These are phyloP conservation scores for Trichophaea hybrida DNA, from an alignment of 2,329 filamentous ascomycete genomes.

Conservation along the genomic window DNA sequence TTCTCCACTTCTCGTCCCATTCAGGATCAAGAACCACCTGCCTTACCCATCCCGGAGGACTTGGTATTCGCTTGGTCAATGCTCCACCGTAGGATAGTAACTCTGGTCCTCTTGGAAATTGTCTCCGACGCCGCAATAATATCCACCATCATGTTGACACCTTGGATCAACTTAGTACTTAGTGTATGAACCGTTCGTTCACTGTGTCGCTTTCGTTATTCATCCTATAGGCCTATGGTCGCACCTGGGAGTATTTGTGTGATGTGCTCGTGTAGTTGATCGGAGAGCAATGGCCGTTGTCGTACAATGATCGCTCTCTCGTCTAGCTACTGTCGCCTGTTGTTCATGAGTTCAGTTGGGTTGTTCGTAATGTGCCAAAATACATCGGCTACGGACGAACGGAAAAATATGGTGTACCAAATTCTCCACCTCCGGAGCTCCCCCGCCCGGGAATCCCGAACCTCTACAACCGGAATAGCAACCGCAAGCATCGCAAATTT, in stretches of 20 bases:
- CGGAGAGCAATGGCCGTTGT: too few species aligned
- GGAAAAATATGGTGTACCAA: neutral
- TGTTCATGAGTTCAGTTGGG: neutral
- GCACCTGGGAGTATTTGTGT: neutral
- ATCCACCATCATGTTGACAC: too few species aligned
- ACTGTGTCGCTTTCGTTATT: neutral
- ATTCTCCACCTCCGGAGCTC: neutral
- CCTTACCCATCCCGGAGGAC: neutral
- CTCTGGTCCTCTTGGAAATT: neutral
- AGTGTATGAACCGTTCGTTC: too few species aligned
- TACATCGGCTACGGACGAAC: conserved; percentile 3
- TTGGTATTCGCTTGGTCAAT: neutral
- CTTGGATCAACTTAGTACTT: too few species aligned
- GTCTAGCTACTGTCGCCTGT: neutral
- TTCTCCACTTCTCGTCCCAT: neutral
- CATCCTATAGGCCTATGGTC: neutral
- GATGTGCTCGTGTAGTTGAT: too few species aligned
- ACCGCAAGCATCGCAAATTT: neutral
- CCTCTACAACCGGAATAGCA: neutral
- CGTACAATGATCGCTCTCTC: neutral
- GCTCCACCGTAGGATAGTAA: neutral
- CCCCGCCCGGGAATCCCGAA: conserved; percentile 1
- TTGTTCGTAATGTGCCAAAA: neutral
- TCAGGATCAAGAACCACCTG: neutral
- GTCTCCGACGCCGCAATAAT: too few species aligned